Evolutionary conservation across 2,329 filamentous ascomycete species (phyloP), one percentile per base, ranked within the genome.

Genomic region (Ascochyta koolunga): DNA sequence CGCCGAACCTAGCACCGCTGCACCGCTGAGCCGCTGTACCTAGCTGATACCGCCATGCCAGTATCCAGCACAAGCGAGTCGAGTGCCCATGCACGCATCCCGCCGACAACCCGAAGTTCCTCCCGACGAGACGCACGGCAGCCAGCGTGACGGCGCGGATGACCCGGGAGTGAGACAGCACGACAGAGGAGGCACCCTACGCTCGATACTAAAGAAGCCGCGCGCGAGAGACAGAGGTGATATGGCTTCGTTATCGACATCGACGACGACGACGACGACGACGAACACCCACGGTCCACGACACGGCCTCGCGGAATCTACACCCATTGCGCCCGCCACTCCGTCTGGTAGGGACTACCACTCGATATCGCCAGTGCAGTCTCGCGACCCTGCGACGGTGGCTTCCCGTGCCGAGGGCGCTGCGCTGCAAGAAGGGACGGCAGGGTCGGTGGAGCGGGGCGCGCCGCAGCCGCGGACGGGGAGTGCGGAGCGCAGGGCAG

Each of bases 221-320:
- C 21, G 18, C 10, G 19, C 15, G 19, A n/a, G 4, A 4, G 10
- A 37, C 6, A 16, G 22, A 22, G 27, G n/a, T 11, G 22, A 25
- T 19, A 53, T 25, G 25, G 38, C 47, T 10, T 45, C 27, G 21
- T 41, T 24, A 45, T 31, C 24, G 29, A 29, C 33, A 45, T 25
- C 24, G 24, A 25, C 24, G 2, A 8, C 24, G 24, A 9, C 4
- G n/a, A n/a, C n/a, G n/a, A n/a, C n/a, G n/a, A n/a, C n/a, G n/a
- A n/a, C n/a, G n/a, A n/a, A n/a, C n/a, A n/a, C n/a, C 22, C 22
- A 24, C 8, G 42, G 38, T 22, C 18, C 51, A 35, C 53, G 37
- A 21, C 49, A 22, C 5, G 47, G 40, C 38, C 77, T 50, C 75
- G 78, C 77, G 47, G 77, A 79, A 56, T 56, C 59, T 8, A 62